Conservation (phyloP, 2,329 filamentous ascomycete species). For the Aureobasidium leucospermi region DNA sequence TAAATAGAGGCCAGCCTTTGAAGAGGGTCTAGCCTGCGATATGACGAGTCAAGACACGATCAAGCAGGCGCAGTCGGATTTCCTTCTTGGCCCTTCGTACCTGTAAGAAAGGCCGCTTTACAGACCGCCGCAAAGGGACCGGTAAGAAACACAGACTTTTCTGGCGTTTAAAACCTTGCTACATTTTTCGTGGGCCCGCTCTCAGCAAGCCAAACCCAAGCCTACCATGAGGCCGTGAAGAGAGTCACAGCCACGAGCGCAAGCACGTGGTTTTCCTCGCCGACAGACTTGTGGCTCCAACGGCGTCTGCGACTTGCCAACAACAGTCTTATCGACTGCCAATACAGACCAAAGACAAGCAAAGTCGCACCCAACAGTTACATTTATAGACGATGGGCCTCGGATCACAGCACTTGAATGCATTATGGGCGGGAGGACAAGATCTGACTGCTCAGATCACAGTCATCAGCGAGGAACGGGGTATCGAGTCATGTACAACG, state of each 20-base stretch:
- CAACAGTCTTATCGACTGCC: conserved; percentile 11
- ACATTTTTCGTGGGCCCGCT: conserved; percentile 2
- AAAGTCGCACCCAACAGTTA: background rate
- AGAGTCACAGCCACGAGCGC: conserved; percentile 1
- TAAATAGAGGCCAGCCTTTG: background rate
- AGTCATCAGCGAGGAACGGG: background rate
- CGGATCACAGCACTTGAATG: background rate
- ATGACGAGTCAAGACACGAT: background rate
- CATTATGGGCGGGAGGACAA: background rate
- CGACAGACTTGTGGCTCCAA: conserved; percentile 1
- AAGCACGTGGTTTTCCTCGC: conserved; percentile 6
- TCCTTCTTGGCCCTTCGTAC: background rate
- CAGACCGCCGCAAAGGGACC: conserved; percentile 2
- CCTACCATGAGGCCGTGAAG: conserved; percentile 1
- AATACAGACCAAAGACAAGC: background rate
- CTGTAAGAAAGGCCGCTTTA: background rate
- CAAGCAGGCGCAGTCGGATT: background rate
- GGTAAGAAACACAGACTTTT: conserved; percentile 10
- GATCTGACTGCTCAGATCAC: background rate
- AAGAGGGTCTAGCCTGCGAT: background rate
- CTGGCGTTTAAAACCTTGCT: background rate
- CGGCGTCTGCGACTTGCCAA: conserved; percentile 1
- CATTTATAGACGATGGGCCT: background rate
- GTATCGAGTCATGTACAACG: background rate
- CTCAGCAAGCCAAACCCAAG: background rate